Evolutionary conservation across 148 eudicot species (phyloP).

Genomic region (Amaranthus cruentus): DNA sequence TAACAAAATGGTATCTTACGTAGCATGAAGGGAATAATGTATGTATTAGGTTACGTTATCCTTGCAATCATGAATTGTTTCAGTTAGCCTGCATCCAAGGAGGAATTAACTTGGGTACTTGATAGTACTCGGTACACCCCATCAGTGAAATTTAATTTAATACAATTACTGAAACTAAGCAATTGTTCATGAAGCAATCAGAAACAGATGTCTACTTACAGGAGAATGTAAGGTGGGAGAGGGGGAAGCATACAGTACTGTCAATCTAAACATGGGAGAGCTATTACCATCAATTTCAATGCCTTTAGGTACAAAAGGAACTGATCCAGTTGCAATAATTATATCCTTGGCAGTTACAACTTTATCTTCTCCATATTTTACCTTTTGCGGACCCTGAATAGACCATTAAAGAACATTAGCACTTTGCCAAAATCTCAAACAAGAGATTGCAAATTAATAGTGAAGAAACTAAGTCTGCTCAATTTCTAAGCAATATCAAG

Average conservation of each 20-base stretch:
- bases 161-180: not conserved
- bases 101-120: not conserved
- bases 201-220: not conserved
- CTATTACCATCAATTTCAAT: constrained; percentile 94
- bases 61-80: not conserved
- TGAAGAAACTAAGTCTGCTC: not conserved
- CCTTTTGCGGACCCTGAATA: constrained; percentile 87
- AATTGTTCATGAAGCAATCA: not conserved
- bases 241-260: not conserved
- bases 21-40: not conserved
- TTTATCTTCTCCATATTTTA: constrained; percentile 60
- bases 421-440: not conserved
- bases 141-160: no score
- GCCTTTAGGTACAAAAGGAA: constrained; percentile 93
- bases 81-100: not conserved
- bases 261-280: not conserved
- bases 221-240: not conserved
- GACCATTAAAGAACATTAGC: constrained; percentile 13
- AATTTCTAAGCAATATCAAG: not conserved
- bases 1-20: not conserved
- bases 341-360: constrained; percentile 85
- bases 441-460: not conserved
- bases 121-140: no score
- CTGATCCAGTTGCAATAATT: constrained; percentile 96
- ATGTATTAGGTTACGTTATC: not conserved